phyloP scores from a whole-genome alignment of 139 green algal species.

The Coelastrella sp. region DNA sequence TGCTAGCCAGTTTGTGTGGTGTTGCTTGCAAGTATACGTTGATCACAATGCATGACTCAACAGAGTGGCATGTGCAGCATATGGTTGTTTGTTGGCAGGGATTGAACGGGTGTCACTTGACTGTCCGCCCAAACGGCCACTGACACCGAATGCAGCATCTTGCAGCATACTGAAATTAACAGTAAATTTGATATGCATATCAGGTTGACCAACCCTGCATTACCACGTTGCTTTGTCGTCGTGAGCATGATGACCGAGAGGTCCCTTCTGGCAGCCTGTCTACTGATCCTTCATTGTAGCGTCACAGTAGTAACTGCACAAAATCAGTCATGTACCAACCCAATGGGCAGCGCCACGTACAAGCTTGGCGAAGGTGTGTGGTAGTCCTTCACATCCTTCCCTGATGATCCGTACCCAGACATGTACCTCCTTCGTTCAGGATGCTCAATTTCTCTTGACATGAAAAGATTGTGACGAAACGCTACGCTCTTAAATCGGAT shows the following conservation, averaged over 20 bases:
- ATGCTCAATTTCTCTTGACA: too few relatives aligned
- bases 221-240: too few relatives aligned
- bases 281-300: neutral
- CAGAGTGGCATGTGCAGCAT: too few relatives aligned
- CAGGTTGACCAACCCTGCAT: neutral
- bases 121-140: neutral
- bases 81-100: neutral
- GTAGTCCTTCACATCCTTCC: neutral
- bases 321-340: neutral
- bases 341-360: neutral
- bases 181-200: neutral
- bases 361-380: conserved; percentile 8
- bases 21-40: too few relatives aligned
- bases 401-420: too few relatives aligned
- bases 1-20: neutral
- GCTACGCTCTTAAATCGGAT: too few relatives aligned
- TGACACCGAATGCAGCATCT: too few relatives aligned
- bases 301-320: neutral
- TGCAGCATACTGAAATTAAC: too few relatives aligned
- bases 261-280: neutral
- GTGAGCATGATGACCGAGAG: neutral
- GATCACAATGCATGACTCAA: too few relatives aligned
- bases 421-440: too few relatives aligned
- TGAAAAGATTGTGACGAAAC: too few relatives aligned
- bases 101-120: neutral